Evolutionary conservation across 441 rosid species (phyloP), one percentile per base, ranked within the genome.

Genomic region (Lepidium campestre): DNA sequence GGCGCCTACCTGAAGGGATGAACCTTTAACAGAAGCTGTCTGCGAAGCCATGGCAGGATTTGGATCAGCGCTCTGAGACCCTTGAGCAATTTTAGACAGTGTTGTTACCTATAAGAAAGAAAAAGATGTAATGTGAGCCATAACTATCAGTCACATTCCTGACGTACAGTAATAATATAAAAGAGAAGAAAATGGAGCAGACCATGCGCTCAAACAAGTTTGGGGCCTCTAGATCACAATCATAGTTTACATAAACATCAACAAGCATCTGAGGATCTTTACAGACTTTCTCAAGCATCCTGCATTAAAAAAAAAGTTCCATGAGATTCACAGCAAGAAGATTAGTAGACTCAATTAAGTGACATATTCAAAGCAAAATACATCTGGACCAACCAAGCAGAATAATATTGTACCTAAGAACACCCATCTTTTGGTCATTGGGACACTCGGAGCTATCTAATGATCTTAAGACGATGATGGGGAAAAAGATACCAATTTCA

Each of bases 201-300:
- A 96, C 99, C 98, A 87, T 82, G 83, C 97, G 96, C 79, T 96
- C 98, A 86, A 96, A 96, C 82, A 96, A 85, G 82, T 96, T 96
- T 0, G 99, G 93, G 57, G 98, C 96, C 84, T 93, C 96, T 66
- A 90, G 89, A 89, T 93, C 99, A 75, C 99, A 96, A 63, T 96
- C 99, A 76, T 96, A 93, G 75, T 93, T 96, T 76, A 93, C 97
- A 84, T 83, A 96, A 52, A 96, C 86, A 82, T 96, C 99, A 74
- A 93, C 96, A 77, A 96, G 99, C 96, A 90, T 87, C 77, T 96
- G 99, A 65, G 99, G 85, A 83, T 96, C 97, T 76, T 81, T 90
- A 75, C 97, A 93, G 44, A 90, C 91, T 81, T 86, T 92, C 72
- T 96, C 98, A 68, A 96, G 93, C 96, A 90, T 90, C 82, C 98